A percentile compares a stretch with the other conserved stretches of the same genome.
Evolutionary conservation across 2,329 filamentous ascomycete species (phyloP).

Genomic region (Phyllachora maydis): DNA sequence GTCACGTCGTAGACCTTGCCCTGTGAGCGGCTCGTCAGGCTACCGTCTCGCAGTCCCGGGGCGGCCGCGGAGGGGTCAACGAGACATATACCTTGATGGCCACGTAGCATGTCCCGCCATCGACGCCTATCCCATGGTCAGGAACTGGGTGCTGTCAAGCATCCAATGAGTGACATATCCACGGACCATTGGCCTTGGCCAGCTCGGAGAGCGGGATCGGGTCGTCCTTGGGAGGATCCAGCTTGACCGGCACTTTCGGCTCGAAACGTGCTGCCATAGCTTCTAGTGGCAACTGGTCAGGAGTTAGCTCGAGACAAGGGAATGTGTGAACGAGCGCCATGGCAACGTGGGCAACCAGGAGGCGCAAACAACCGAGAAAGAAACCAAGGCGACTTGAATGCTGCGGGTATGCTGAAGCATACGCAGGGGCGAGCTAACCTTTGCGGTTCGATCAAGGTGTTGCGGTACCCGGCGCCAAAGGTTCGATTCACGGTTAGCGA

Average conservation of each 20-base stretch:
- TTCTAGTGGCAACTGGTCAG: too few relatives aligned
- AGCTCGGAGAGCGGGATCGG: slow-evolving; percentile 66
- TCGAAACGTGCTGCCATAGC: slow-evolving; percentile 54
- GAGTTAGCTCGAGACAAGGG: too few relatives aligned
- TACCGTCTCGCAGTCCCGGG: slow-evolving; percentile 1
- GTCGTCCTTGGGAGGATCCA: slow-evolving; percentile 75
- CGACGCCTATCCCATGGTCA: slow-evolving; percentile 26
- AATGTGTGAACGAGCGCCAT: too few relatives aligned
- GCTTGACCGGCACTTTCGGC: slow-evolving; percentile 54
- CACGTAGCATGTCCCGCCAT: slow-evolving; percentile 45
- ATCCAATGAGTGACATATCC: neutral
- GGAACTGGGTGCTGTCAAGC: neutral
- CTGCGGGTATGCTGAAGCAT: too few relatives aligned
- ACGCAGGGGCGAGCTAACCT: too few relatives aligned
- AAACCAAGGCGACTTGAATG: too few relatives aligned
- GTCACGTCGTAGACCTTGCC: slow-evolving; percentile 90
- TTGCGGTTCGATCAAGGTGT: too few relatives aligned
- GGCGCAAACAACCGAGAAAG: too few relatives aligned
- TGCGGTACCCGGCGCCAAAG: too few relatives aligned
- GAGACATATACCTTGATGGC: slow-evolving; percentile 38
- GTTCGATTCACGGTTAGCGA: too few relatives aligned
- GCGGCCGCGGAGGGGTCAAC: neutral
- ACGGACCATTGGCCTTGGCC: slow-evolving; percentile 62
- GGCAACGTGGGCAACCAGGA: too few relatives aligned
- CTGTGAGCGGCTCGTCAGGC: slow-evolving; percentile 19